Evolutionary conservation across 2,329 filamentous ascomycete genomes (phyloP), one percentile per base, ranked within the genome.

Genomic region (Neonectria coccinea): DNA sequence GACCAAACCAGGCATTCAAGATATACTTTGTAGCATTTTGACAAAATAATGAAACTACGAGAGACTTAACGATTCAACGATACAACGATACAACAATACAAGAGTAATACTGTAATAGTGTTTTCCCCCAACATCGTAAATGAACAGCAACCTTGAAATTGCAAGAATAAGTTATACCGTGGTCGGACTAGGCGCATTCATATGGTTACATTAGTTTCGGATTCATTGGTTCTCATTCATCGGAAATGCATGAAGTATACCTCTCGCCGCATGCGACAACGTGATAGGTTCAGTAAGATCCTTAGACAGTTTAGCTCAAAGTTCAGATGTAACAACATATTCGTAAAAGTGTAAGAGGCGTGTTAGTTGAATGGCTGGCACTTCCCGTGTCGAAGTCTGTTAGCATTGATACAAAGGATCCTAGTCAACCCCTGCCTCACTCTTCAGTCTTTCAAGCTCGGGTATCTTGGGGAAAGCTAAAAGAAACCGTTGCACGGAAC

Each of bases 221-320:
- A 18, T 56, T 29, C 22, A 59, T 63, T 63, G 48, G 55, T 33
- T 22, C 1, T 36, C 14, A 33, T 42, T 20, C 42, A n/a, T 50
- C 39, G 50, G 10, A 33, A 55, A 51, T 45, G 42, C 57, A 54
- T 47, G 22, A 47, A 16, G 12, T 31, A 4, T 12, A 16, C 16
- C 52, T 51, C 45, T 55, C 25, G n/a, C n/a, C 8, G 31, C 31
- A 25, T 22, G 16, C 18, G 5, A 25, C 11, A 36, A 29, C 20
- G 20, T 41, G 42, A 54, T 44, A 51, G 50, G 44, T 25, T 16
- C 10, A n/a, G 25, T 29, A n/a, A 36, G 48, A 58, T 50, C 33
- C 27, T 31, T 50, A 31, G 5, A 6, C 47, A 16, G 11, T 14
- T 36, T 44, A 36, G 61, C n/a, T 48, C 22, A 27, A 18, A 31